Percentiles rank a stretch among this genome's conserved stretches.
Conservation (phyloP, 495 filamentous ascomycete genomes). For the Lasiosphaeriaceae sp. region DNA sequence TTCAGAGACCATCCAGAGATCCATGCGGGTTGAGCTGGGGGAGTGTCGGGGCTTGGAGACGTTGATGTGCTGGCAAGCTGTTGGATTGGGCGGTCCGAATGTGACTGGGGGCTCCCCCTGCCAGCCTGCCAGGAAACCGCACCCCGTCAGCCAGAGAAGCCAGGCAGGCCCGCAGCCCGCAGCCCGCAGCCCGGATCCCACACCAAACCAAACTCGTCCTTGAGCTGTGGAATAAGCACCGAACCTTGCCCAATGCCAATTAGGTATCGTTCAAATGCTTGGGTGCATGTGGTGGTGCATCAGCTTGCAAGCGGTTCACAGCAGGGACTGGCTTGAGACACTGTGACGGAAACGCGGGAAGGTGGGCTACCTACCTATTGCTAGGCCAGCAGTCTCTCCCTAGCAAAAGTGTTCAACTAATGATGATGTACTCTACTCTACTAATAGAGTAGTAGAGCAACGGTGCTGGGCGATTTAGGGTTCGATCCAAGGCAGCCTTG, state of each 20-base stretch:
- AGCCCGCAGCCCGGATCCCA: no score
- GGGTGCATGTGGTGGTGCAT: no score
- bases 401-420: no score
- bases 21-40: slow-evolving; percentile 24
- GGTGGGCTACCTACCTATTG: no score
- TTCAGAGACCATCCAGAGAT: slow-evolving; percentile 23
- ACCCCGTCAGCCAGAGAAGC: not conserved
- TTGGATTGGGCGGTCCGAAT: slow-evolving; percentile 24
- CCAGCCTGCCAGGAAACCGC: not conserved
- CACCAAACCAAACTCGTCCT: not conserved
- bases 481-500: no score
- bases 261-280: not conserved
- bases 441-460: no score
- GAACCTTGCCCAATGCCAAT: not conserved
- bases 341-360: no score
- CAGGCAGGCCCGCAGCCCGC: slow-evolving; percentile 4
- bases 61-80: slow-evolving; percentile 36
- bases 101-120: not conserved
- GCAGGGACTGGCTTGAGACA: no score
- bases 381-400: no score
- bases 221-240: slow-evolving; percentile 10
- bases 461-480: not conserved
- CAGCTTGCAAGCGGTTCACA: no score
- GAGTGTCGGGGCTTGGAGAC: slow-evolving; percentile 28
- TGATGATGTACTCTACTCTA: no score